Base-by-base conservation (phyloP, 106 monocot species). In the Allium sativum region DNA sequence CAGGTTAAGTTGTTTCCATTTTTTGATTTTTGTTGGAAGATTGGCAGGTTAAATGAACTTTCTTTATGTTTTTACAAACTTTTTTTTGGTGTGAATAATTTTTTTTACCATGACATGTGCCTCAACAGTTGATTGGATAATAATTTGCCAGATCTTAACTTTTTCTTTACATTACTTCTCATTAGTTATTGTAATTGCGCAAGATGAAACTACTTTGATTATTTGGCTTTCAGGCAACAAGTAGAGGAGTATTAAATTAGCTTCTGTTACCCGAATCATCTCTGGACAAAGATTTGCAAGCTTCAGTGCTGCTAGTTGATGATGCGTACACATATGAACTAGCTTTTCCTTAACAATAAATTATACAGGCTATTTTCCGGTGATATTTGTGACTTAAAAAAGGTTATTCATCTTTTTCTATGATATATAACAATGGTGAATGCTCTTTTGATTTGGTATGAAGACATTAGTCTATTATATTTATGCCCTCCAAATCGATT, bases 321-420 rank as follows among this genome's bases (percentile, higher is more conserved):
- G 15, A 40, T 58, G 47, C 14, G 41, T 20, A 58, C 40, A 9
- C 40, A 40, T 20, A 58, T 12, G 13, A 11, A 8, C 10, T 1
- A 9, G 4, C 58, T 40, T 40, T 20, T 58, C 13, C 13, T 42
- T 51, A 16, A 59, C 15, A 0, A 51, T n/a, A 59, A 50, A 52
- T 42, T 21, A 59, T 74, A 40, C 71, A 85, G 80, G 80, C 77
- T 70, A 77, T 80, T 53, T 85, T 85, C 52, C 71, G 45, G 68
- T 77, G 84, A 71, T 85, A 44, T 64, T 59, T 68, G 51, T 70
- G 70, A 40, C 80, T 80, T 64, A 77, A 85, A 59, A 85, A 80
- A 55, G 84, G 81, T 60, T 85, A 81, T 60, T 68, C 81, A 21
- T 85, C 84, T 61, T 81, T 85, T 69, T 85, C 80, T 58, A 53